Evolutionary conservation across 495 filamentous ascomycete species (phyloP).

Genomic region (Platismatia glauca): DNA sequence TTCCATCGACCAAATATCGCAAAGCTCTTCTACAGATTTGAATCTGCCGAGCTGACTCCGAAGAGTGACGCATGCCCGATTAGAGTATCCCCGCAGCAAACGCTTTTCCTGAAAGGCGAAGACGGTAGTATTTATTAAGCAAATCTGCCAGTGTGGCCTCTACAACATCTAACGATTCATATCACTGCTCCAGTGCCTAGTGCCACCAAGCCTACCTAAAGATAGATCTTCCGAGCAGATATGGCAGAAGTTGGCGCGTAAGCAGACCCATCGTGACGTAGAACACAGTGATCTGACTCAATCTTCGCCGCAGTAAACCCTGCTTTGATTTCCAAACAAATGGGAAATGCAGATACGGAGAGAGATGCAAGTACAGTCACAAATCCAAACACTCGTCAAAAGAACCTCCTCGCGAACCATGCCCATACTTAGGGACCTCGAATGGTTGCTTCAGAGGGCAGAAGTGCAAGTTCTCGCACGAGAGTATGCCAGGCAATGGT

Average conservation of each 20-base stretch:
- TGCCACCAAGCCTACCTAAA: not conserved
- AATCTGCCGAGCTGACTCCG: too few species aligned
- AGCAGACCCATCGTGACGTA: slow-evolving; percentile 5
- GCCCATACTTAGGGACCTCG: slow-evolving; percentile 15
- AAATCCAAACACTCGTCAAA: slow-evolving; percentile 13
- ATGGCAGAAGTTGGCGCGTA: slow-evolving; percentile 10
- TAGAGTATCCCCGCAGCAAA: too few species aligned
- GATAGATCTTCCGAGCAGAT: slow-evolving; percentile 4
- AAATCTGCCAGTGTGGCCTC: slow-evolving; percentile 2
- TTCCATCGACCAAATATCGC: too few species aligned
- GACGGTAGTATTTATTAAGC: too few species aligned
- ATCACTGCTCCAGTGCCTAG: not conserved
- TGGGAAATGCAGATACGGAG: slow-evolving; percentile 18
- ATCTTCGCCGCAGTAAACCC: slow-evolving; percentile 12
- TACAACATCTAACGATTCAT: too few species aligned
- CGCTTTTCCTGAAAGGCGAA: too few species aligned
- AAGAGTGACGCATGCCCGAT: not conserved
- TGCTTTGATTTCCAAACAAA: slow-evolving; percentile 12
- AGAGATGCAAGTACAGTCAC: slow-evolving; percentile 19
- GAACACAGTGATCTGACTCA: slow-evolving; percentile 12
- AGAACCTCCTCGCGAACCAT: slow-evolving; percentile 13
- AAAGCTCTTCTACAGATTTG: too few species aligned
- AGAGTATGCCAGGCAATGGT: slow-evolving; percentile 5
- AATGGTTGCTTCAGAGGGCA: slow-evolving; percentile 17
- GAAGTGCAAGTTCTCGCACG: slow-evolving; percentile 17